Evolutionary conservation across 1,284 basidiomycete species (phyloP), one percentile per base, ranked within the genome.

Genomic region (Cryptococcus jaspeensis): DNA sequence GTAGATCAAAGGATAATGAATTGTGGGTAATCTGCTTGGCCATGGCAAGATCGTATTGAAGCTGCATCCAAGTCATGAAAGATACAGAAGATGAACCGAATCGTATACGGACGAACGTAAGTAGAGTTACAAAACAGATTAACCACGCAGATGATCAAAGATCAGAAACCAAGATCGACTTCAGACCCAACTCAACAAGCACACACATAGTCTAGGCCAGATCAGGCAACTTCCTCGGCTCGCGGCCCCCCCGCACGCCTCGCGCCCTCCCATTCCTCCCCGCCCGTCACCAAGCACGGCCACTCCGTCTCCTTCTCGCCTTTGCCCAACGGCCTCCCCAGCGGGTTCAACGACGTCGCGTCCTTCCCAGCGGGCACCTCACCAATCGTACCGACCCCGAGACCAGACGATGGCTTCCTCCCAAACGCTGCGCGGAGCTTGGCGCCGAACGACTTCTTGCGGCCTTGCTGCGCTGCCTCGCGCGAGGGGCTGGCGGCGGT

Each of bases 221-320:
- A 12, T 46, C 36, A 57, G 41, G 38, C 48, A 15, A 48, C 35
- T 37, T 39, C 25, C 35, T 43, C 20, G 37, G 38, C 23, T 15
- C n/a, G 32, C 23, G 32, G 13, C 22, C 50, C 32, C 36, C 35
- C 22, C 20, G 22, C 42, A 9, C 15, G 15, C 20, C 28, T 35
- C 35, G n/a, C 32, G 23, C 45, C 45, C 28, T 53, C 42, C 46
- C 50, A 52, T 25, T 56, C 58, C 28, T 59, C 53, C 25, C 57
- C 57, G 25, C 58, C 58, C 9, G 53, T 59, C 2, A 51, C 50
- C 2, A 59, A 42, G 32, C 58, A 59, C 35, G 58, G 58, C 58
- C 58, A 59, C 36, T 59, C 50, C 12, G 22, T 52, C 50, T 43
- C 53, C 18, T 54, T 45, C 23, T 52, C 55, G 1, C 55, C 55